These are phyloP conservation scores for Diaporthe sp. DNA, from an alignment of 2,329 filamentous ascomycete genomes.

Conservation along the genomic window DNA sequence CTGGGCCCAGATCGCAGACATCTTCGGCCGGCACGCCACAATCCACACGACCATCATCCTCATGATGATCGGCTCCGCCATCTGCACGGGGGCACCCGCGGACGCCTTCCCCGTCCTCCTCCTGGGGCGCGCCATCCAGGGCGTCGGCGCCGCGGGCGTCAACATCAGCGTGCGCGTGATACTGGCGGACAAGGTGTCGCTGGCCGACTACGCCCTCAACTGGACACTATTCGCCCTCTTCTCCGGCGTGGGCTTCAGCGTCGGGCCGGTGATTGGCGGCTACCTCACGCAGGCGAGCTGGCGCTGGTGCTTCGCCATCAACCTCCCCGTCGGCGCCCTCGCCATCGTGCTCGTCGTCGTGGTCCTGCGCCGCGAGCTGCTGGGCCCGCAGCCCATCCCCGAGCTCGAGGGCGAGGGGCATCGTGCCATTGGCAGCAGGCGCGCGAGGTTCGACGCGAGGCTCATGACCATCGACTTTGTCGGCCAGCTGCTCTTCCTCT, in stretches of 20 bases:
- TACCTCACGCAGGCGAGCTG: constrained; percentile 69
- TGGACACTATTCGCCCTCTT: constrained; percentile 74
- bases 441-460: constrained; percentile 56
- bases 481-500: constrained; percentile 69
- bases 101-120: constrained; percentile 71
- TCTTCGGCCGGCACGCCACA: constrained; percentile 73
- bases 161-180: constrained; percentile 73
- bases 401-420: constrained; percentile 56
- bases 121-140: constrained; percentile 74
- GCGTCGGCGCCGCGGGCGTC: constrained; percentile 72
- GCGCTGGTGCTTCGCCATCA: constrained; percentile 78
- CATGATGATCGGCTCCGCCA: constrained; percentile 71
- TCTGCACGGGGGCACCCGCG: constrained; percentile 71
- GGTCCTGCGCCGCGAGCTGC: constrained; percentile 70
- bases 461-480: constrained; percentile 69
- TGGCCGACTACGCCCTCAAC: constrained; percentile 73
- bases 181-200: constrained; percentile 74
- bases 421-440: constrained; percentile 41
- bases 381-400: constrained; percentile 64
- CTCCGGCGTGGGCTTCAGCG: constrained; percentile 69
- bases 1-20: constrained; percentile 75
- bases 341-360: constrained; percentile 69
- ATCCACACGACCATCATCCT: constrained; percentile 70
- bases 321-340: constrained; percentile 67
- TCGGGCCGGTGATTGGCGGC: constrained; percentile 74